Conservation (phyloP, 305 asterid genomes). For the Fraxinus ornus region DNA sequence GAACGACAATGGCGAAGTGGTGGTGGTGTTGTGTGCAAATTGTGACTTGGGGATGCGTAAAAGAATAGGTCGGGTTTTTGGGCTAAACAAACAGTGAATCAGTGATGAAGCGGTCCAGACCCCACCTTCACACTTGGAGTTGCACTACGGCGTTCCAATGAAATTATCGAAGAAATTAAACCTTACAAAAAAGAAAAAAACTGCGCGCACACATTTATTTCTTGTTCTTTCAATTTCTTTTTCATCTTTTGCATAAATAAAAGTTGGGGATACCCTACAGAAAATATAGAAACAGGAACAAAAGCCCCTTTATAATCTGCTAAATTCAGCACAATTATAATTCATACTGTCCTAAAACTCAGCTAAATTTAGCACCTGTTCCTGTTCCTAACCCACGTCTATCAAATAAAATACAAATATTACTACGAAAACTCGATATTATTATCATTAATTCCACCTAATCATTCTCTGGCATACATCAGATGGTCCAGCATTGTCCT, state of each 20-base stretch:
- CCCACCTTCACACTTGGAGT: not conserved
- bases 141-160: not conserved
- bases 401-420: not conserved
- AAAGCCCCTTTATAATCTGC: conserved; percentile 26
- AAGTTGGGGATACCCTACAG: conserved; percentile 19
- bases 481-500: conserved; percentile 54
- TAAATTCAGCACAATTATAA: conserved; percentile 37
- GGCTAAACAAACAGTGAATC: not conserved
- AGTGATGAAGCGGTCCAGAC: not conserved
- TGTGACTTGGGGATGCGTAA: too few relatives aligned
- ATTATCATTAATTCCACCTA: conserved; percentile 26
- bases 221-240: not conserved
- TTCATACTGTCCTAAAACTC: conserved; percentile 23
- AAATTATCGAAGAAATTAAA: conserved; percentile 2
- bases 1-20: too few relatives aligned
- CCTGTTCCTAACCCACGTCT: conserved; percentile 41
- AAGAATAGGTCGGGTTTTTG: too few relatives aligned
- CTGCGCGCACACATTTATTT: not conserved
- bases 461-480: conserved; percentile 36
- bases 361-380: conserved; percentile 60
- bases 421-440: not conserved
- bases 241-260: not conserved
- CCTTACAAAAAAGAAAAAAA: not conserved
- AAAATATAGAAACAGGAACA: conserved; percentile 45
- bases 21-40: too few relatives aligned